These are phyloP conservation scores for Hypsizygus marmoreus DNA, from an alignment of 768 basidiomycete genomes.

Conservation along the genomic window DNA sequence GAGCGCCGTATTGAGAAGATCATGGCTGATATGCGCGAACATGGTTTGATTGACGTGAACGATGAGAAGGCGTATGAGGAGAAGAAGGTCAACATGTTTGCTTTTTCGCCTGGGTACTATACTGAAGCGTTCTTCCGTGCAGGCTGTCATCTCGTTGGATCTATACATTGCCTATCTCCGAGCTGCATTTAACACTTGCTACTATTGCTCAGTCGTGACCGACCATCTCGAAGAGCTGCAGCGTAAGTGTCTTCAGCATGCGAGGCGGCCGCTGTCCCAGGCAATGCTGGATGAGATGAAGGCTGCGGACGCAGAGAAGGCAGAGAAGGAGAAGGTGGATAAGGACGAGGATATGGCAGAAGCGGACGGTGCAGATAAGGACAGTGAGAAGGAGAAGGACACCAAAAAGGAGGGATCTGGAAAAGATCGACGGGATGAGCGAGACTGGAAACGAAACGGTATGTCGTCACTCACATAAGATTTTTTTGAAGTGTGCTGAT, in stretches of 20 bases:
- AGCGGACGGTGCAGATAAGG: constrained; percentile 36
- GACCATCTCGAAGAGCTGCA: constrained; percentile 95
- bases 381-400: constrained; percentile 40
- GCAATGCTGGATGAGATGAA: constrained; percentile 61
- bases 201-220: constrained; percentile 93
- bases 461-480: constrained; percentile 21
- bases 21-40: constrained; percentile 67
- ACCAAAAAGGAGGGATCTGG: constrained; percentile 33
- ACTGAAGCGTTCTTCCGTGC: constrained; percentile 20
- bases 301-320: constrained; percentile 55
- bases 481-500: constrained; percentile 8
- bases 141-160: constrained; percentile 86
- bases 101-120: not conserved
- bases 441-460: constrained; percentile 68
- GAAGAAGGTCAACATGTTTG: constrained; percentile 59
- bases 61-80: constrained; percentile 68
- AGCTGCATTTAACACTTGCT: constrained; percentile 91
- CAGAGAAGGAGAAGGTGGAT: constrained; percentile 44
- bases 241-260: constrained; percentile 91
- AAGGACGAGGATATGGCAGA: constrained; percentile 41
- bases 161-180: constrained; percentile 93
- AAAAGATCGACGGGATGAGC: constrained; percentile 29
- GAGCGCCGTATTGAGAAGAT: constrained; percentile 81
- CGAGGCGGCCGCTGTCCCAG: constrained; percentile 74
- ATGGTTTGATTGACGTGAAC: constrained; percentile 56